Evolutionary conservation across 805 yeast genomes (phyloP).

Genomic region (Yueomyces sp.): DNA sequence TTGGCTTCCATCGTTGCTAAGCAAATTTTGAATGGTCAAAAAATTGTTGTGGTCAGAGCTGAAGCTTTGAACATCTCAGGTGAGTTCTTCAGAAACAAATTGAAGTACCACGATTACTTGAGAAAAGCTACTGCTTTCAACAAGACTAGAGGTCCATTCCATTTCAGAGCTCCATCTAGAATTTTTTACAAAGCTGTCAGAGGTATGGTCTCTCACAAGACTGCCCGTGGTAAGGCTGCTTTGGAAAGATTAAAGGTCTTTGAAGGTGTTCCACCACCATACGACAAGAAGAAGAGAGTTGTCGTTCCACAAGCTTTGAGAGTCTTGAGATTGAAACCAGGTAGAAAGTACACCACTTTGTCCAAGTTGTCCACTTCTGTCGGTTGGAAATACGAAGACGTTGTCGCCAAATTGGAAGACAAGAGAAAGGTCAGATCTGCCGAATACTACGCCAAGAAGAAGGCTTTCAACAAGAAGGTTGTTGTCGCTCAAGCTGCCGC

Average conservation of each 20-base stretch:
- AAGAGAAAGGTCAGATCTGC: slow-evolving; percentile 98
- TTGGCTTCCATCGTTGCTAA: slow-evolving; percentile 97
- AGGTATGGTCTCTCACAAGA: slow-evolving; percentile 99
- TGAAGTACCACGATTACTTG: slow-evolving; percentile 99
- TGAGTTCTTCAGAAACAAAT: slow-evolving; percentile 99
- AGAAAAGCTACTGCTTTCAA: slow-evolving; percentile 98
- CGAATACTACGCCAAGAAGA: slow-evolving; percentile 98
- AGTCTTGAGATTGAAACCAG: slow-evolving; percentile 97
- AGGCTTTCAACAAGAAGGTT: slow-evolving; percentile 87
- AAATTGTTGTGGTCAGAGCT: slow-evolving; percentile 92
- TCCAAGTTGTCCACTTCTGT: slow-evolving; percentile 93
- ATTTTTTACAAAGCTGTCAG: slow-evolving; percentile 98
- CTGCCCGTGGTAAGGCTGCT: slow-evolving; percentile 99
- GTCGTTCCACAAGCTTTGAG: slow-evolving; percentile 99
- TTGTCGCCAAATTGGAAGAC: slow-evolving; percentile 95
- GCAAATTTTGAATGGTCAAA: slow-evolving; percentile 97
- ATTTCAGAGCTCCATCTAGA: slow-evolving; percentile 99
- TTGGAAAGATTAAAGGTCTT: slow-evolving; percentile 98
- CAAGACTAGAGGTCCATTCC: slow-evolving; percentile 99
- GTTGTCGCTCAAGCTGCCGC: slow-evolving; percentile 74
- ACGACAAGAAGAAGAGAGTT: slow-evolving; percentile 99
- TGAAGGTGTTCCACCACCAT: slow-evolving; percentile 99
- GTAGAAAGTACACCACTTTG: slow-evolving; percentile 98
- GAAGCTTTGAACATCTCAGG: slow-evolving; percentile 98
- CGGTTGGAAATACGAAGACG: slow-evolving; percentile 99